phyloP scores from a whole-genome alignment of 106 monocot genomes.

The Platanthera zijinensis region DNA sequence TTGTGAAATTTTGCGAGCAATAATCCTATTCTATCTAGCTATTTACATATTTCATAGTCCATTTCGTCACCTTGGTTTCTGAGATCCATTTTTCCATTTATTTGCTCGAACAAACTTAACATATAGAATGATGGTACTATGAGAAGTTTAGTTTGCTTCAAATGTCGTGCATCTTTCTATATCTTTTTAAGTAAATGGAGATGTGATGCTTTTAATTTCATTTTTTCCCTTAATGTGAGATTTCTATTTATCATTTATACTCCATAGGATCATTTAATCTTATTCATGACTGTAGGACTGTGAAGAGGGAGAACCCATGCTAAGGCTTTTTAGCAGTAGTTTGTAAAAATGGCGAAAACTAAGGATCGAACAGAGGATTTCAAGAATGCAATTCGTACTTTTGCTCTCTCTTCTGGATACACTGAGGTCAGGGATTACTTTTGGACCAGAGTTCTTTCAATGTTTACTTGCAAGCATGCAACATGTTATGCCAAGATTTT shows the following conservation, averaged over 20 bases:
- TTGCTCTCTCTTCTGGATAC: conserved; percentile 54
- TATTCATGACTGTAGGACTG: not conserved
- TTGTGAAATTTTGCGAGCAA: too few relatives aligned
- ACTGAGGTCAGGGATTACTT: conserved; percentile 45
- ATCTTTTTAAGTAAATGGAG: not conserved
- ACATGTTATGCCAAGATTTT: not conserved
- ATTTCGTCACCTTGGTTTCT: not conserved
- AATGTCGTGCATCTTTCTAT: not conserved
- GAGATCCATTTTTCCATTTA: not conserved
- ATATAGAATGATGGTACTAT: not conserved
- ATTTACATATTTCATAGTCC: not conserved
- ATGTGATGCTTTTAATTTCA: not conserved
- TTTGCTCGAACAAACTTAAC: not conserved
- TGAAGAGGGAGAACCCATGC: not conserved
- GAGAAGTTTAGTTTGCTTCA: not conserved
- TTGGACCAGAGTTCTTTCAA: not conserved
- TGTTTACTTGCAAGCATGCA: not conserved
- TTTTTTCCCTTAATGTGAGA: not conserved
- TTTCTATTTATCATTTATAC: not conserved
- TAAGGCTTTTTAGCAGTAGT: not conserved
- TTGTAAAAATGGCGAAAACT: conserved; percentile 36
- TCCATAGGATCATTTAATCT: not conserved
- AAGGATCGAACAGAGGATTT: conserved; percentile 90
- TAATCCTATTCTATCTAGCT: too few relatives aligned
- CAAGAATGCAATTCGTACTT: conserved; percentile 56